phyloP scores from a whole-genome alignment of 768 basidiomycete genomes.

The Podaxis sp. region DNA sequence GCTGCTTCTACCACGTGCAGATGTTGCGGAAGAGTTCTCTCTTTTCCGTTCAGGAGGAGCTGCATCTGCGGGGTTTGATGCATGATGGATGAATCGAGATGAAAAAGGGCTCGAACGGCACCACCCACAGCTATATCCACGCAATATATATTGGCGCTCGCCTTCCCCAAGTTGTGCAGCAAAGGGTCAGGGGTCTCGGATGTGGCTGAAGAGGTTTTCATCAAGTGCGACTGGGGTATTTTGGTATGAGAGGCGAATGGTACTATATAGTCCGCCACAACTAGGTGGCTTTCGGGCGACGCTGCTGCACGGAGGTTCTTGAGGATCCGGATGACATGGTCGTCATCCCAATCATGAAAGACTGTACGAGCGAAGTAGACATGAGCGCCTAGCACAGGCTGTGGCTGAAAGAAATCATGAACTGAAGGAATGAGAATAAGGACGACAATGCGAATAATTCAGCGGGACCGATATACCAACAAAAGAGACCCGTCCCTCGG shows the following conservation, averaged over 20 bases:
- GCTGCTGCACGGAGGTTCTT: conserved; percentile 46
- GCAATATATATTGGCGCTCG: conserved; percentile 69
- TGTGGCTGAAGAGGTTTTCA: not conserved
- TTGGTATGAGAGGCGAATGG: conserved; percentile 62
- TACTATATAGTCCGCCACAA: conserved; percentile 72
- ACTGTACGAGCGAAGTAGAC: conserved; percentile 73
- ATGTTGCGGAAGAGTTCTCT: conserved; percentile 14
- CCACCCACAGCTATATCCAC: conserved; percentile 62
- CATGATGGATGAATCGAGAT: not conserved
- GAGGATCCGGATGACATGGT: conserved; percentile 46
- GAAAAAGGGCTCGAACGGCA: not conserved
- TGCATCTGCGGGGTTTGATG: conserved; percentile 9
- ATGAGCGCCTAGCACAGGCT: conserved; percentile 51
- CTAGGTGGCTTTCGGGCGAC: conserved; percentile 52
- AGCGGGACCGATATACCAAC: not conserved
- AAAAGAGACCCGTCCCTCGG: conserved; percentile 28
- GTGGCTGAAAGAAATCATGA: conserved; percentile 77
- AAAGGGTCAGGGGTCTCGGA: conserved; percentile 53
- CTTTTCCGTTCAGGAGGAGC: conserved; percentile 13
- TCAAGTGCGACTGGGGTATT: not conserved
- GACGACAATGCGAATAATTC: not conserved
- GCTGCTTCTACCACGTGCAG: conserved; percentile 4
- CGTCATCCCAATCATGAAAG: conserved; percentile 80
- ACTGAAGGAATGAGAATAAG: conserved; percentile 31
- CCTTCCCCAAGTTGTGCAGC: conserved; percentile 74